Percentiles rank a stretch among this genome's conserved stretches.
Evolutionary conservation across 2,329 filamentous ascomycete species (phyloP).

Genomic region (Botrytis pseudocinerea): DNA sequence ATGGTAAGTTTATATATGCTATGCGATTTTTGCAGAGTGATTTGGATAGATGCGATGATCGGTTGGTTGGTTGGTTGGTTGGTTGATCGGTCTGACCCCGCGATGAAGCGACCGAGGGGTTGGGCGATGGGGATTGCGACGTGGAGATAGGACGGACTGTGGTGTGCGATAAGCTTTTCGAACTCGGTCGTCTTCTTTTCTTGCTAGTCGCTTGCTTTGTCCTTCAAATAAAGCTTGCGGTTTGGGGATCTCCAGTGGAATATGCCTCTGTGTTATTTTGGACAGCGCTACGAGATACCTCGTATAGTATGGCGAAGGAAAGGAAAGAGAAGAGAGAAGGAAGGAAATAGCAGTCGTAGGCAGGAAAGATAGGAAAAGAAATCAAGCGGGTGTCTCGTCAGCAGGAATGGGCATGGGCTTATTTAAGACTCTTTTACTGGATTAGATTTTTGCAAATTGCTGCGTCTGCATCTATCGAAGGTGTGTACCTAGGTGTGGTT

Average conservation of each 20-base stretch:
- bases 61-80: neutral
- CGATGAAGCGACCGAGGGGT: slow-evolving; percentile 16
- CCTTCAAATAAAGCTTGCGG: neutral
- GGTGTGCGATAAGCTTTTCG: slow-evolving; percentile 15
- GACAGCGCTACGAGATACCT: neutral
- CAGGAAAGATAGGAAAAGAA: slow-evolving; percentile 1
- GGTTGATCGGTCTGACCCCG: neutral
- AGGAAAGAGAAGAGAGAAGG: neutral
- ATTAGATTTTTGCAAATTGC: neutral
- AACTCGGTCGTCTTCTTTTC: neutral
- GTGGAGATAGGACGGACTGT: slow-evolving; percentile 3
- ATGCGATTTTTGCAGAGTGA: neutral
- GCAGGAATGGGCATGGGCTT: slow-evolving; percentile 37
- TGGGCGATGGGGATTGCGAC: neutral
- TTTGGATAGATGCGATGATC: neutral
- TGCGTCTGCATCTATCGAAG: neutral
- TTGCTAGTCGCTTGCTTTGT: too few species aligned
- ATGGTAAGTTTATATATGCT: neutral
- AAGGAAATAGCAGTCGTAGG: neutral
- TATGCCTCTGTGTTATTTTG: neutral
- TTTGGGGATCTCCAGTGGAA: neutral
- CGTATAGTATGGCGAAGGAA: neutral
- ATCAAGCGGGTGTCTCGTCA: slow-evolving; percentile 29
- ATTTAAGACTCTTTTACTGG: slow-evolving; percentile 29
- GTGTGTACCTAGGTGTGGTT: neutral